Percentiles rank a stretch among this genome's conserved stretches.
Evolutionary conservation across 2,329 filamentous ascomycete species (phyloP).

Genomic region (Chrysosporium queenslandicum): DNA sequence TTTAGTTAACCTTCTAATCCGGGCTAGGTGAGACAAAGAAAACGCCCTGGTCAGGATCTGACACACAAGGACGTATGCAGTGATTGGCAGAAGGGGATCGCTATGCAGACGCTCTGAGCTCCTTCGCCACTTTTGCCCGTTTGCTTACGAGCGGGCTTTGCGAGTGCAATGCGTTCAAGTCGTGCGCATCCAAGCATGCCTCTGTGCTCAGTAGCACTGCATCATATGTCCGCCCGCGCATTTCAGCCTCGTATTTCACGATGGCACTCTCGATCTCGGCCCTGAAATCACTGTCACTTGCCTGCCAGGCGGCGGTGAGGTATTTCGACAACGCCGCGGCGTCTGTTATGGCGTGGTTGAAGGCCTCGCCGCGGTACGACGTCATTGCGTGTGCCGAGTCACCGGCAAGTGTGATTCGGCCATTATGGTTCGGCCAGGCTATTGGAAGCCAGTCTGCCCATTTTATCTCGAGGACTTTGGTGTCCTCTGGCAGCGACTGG

Average conservation of each 20-base stretch:
- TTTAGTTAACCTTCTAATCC: no score
- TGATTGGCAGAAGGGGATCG: no score
- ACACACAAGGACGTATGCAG: no score
- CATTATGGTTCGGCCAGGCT: conserved; percentile 27
- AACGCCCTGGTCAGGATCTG: no score
- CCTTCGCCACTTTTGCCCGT: not conserved
- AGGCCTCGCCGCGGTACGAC: conserved; percentile 31
- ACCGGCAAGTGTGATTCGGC: conserved; percentile 29
- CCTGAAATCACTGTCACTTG: not conserved
- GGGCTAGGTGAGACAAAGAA: no score
- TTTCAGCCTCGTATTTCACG: not conserved
- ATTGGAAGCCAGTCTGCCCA: conserved; percentile 4
- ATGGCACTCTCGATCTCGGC: not conserved
- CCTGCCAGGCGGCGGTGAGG: not conserved
- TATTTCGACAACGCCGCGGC: conserved; percentile 13
- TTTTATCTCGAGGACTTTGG: conserved; percentile 13
- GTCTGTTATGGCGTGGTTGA: conserved; percentile 31
- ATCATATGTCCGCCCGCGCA: not conserved
- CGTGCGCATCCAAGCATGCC: not conserved
- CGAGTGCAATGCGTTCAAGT: not conserved
- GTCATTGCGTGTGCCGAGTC: conserved; percentile 37
- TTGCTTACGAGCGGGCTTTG: not conserved
- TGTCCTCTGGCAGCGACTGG: not conserved
- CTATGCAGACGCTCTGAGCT: not conserved
- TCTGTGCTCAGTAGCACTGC: not conserved